Conservation (phyloP, 2,329 filamentous ascomycete genomes). For the Chrysoporthe cubensis region DNA sequence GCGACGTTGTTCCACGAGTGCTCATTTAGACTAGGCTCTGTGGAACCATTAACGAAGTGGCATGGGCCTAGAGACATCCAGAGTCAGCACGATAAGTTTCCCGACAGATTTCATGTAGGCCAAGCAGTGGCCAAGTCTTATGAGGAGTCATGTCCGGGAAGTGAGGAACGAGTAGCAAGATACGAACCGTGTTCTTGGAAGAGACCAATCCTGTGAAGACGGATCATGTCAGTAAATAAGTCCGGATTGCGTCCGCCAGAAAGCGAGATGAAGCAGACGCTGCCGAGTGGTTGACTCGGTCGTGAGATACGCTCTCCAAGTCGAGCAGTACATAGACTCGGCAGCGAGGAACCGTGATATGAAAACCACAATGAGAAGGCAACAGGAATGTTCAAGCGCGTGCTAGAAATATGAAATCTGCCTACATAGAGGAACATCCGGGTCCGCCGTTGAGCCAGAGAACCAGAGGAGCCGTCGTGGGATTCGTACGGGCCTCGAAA, state of each 20-base stretch:
- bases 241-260: not conserved
- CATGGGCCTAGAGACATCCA: slow-evolving; percentile 40
- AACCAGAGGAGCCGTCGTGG: slow-evolving; percentile 39
- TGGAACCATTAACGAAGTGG: slow-evolving; percentile 43
- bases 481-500: slow-evolving; percentile 41
- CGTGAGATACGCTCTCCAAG: too few species aligned
- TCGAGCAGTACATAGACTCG: too few species aligned
- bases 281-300: too few species aligned
- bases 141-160: not conserved
- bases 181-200: slow-evolving; percentile 44
- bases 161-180: not conserved
- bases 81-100: not conserved
- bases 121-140: not conserved
- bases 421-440: slow-evolving; percentile 42
- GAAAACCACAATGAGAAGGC: not conserved
- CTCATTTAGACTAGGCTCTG: slow-evolving; percentile 46
- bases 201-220: slow-evolving; percentile 36
- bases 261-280: not conserved
- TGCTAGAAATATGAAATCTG: not conserved
- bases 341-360: not conserved
- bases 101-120: not conserved
- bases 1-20: slow-evolving; percentile 48
- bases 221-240: not conserved
- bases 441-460: slow-evolving; percentile 47
- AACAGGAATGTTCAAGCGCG: not conserved